These are phyloP conservation scores for Entophlyctis luteolus DNA, from an alignment of 192 early-diverging fungal genomes.

Conservation along the genomic window DNA sequence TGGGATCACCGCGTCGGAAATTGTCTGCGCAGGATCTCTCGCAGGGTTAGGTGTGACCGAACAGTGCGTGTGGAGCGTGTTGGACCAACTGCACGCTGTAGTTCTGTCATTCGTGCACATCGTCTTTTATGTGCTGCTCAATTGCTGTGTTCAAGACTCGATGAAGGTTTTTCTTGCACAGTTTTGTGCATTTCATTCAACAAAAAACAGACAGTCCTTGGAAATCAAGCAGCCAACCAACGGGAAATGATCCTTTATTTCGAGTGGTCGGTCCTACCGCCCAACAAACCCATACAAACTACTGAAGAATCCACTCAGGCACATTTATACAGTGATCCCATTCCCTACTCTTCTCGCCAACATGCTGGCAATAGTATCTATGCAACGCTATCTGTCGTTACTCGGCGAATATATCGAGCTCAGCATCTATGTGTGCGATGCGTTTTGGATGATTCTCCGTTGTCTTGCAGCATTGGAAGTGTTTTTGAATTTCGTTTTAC, in stretches of 20 bases:
- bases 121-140: constrained; percentile 21
- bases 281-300: too few species aligned
- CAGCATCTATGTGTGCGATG: background rate
- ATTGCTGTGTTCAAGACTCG: constrained; percentile 14
- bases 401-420: background rate
- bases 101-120: constrained; percentile 19
- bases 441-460: constrained; percentile 1
- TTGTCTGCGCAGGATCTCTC: too few species aligned
- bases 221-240: background rate
- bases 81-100: constrained; percentile 20
- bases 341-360: constrained; percentile 17
- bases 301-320: too few species aligned
- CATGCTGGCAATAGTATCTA: constrained; percentile 6
- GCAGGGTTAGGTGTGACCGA: background rate
- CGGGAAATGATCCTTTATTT: background rate
- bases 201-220: background rate
- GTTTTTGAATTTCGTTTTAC: constrained; percentile 5
- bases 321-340: constrained; percentile 14
- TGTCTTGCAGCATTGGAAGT: constrained; percentile 5
- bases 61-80: constrained; percentile 7
- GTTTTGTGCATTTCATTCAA: background rate
- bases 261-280: constrained; percentile 8
- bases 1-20: background rate
- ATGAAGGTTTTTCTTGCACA: background rate
- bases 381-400: constrained; percentile 8